Base-by-base conservation (phyloP, 169 alveolate genomes). In the Besnoitia besnoiti region DNA sequence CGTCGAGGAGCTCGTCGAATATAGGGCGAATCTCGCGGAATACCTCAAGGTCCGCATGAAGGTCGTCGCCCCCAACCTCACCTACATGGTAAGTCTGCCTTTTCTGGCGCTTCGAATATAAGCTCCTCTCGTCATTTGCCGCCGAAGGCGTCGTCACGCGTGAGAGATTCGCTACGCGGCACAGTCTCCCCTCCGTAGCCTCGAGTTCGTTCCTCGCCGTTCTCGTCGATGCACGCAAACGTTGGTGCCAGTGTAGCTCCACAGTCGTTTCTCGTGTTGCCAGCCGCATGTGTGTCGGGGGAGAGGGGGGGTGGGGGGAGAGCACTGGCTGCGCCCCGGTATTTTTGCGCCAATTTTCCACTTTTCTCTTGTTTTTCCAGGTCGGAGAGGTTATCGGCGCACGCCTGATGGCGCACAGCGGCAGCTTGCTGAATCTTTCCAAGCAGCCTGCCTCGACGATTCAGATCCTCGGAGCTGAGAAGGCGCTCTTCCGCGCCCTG, bases 351-450 rank as follows among this genome's bases (percentile, higher is more conserved):
- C n/a, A 40, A 14, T 21, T 51, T 4, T 4, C 49, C 40, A 27
- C 91, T 14, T 0, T 21, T 37, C 39, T 12, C 12, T 0, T 39
- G 5, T 61, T 10, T 62, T 21, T 39, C 44, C 94, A 97, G 95
- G 97, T 98, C 85, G 99, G 99, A 2, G 99, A 99, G 97, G 96
- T 98, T 61, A 99, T 99, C 35, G 99, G 99, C 33, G 99, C 99
- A n/a, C 98, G 99, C 85, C 96, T 99, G 93, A 98, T 99, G 87
- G 98, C 99, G 61, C 99, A 99, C 96, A 99, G 99, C 76, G 99
- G 99, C 46, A 97, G 99, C 55, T 95, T 99, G 91, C 96, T 99
- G 95, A 98, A 98, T 91, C 95, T 99, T 91, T 99, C 99, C 19
- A 99, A 99, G 95, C 99, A 98, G 94, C 99, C 99, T 59, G 99